Evolutionary conservation across 495 filamentous ascomycete species (phyloP).

Genomic region (Symbiotaphrina buchneri): DNA sequence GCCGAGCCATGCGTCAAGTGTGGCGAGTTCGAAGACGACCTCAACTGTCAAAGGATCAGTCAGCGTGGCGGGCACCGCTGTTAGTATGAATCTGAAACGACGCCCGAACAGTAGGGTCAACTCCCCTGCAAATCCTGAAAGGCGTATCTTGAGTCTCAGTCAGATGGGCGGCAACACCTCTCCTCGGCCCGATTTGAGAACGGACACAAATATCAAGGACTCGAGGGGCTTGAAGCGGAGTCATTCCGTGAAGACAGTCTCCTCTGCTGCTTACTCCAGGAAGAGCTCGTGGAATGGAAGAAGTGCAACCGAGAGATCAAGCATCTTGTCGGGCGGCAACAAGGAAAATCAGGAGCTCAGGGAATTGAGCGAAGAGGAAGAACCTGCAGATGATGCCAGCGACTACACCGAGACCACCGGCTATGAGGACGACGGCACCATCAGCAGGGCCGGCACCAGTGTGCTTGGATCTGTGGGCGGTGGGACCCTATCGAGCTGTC

Average conservation of each 20-base stretch:
- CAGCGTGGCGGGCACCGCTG: slow-evolving; percentile 22
- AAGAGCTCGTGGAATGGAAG: slow-evolving; percentile 57
- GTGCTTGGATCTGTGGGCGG: no score
- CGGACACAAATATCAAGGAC: no score
- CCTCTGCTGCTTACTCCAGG: slow-evolving; percentile 19
- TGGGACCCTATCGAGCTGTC: no score
- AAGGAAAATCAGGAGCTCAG: neutral
- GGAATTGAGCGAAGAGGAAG: neutral
- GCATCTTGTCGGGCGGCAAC: no score
- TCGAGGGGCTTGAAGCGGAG: slow-evolving; percentile 35
- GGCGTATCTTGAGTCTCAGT: slow-evolving; percentile 72
- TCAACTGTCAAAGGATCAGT: slow-evolving; percentile 12
- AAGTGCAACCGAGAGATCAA: slow-evolving; percentile 14
- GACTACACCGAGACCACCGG: neutral
- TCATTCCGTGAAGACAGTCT: slow-evolving; percentile 46
- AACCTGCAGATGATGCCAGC: neutral
- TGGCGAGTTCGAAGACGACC: slow-evolving; percentile 8
- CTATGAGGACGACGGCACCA: neutral
- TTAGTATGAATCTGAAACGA: slow-evolving; percentile 29
- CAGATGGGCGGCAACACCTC: slow-evolving; percentile 62
- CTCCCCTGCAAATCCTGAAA: slow-evolving; percentile 24
- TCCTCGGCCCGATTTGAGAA: slow-evolving; percentile 8
- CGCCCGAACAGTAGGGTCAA: slow-evolving; percentile 16
- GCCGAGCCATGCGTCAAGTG: slow-evolving; percentile 21
- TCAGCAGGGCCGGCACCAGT: neutral